phyloP scores from a whole-genome alignment of 345 rosid genomes.

The Linum trigynum region DNA sequence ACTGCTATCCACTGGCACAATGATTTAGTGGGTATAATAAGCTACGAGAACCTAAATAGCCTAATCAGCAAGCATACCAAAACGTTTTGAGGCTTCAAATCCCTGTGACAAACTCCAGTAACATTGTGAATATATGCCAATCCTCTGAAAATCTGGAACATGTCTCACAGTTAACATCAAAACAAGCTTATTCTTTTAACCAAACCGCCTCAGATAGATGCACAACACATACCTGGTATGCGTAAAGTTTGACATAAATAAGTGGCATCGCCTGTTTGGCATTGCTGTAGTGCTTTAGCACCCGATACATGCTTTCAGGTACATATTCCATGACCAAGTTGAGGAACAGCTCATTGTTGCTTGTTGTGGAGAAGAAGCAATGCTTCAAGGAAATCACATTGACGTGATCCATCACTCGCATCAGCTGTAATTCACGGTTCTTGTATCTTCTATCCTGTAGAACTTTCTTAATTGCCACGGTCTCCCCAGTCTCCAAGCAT shows the following conservation, averaged over 20 bases:
- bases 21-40: neutral
- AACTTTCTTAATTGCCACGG: conserved; percentile 81
- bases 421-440: conserved; percentile 71
- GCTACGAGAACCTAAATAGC: neutral
- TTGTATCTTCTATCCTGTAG: conserved; percentile 79
- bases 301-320: conserved; percentile 77
- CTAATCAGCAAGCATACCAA: conserved; percentile 38
- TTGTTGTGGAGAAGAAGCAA: conserved; percentile 81
- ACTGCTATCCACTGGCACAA: too few species aligned
- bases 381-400: conserved; percentile 81
- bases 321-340: conserved; percentile 92
- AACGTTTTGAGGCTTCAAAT: conserved; percentile 85
- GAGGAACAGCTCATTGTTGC: conserved; percentile 70
- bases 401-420: conserved; percentile 66
- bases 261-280: conserved; percentile 81
- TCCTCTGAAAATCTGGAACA: conserved; percentile 64
- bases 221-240: conserved; percentile 50
- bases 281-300: conserved; percentile 70
- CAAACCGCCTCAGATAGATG: conserved; percentile 3
- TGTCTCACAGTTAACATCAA: conserved; percentile 4
- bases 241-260: conserved; percentile 72
- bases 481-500: conserved; percentile 82
- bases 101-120: conserved; percentile 82
- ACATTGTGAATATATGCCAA: conserved; percentile 73
- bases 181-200: neutral